Conservation (phyloP, 1,284 basidiomycete species). For the Ganoderma resinaceum region DNA sequence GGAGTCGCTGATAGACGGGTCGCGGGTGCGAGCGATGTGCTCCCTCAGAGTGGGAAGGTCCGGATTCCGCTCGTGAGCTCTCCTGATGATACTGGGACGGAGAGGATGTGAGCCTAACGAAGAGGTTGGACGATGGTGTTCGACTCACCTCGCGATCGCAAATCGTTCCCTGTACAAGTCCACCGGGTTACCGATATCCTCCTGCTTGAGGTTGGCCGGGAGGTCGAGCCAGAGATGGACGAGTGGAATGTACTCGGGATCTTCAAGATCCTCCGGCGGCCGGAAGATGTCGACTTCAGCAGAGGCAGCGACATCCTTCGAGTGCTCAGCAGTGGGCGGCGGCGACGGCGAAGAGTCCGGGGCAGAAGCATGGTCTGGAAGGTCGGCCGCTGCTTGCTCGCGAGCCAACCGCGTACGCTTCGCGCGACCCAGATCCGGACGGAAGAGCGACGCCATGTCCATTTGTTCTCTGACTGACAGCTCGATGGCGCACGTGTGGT, state of each 20-base stretch:
- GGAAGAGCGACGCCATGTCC: background rate
- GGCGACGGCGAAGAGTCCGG: background rate
- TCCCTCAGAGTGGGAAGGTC: background rate
- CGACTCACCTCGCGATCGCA: background rate
- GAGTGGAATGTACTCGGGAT: constrained; percentile 2
- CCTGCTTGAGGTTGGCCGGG: background rate
- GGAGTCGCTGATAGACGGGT: background rate
- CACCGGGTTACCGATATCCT: background rate
- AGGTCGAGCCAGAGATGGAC: constrained; percentile 13
- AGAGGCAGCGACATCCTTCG: background rate
- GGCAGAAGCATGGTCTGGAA: background rate
- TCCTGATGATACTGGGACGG: background rate
- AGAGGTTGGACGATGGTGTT: no score
- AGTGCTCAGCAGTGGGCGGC: background rate
- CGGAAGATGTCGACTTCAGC: background rate
- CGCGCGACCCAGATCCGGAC: background rate
- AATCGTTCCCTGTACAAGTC: background rate
- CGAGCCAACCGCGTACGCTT: background rate
- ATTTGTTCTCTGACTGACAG: background rate
- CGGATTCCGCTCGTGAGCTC: background rate
- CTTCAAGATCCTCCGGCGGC: background rate
- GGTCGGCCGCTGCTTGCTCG: background rate
- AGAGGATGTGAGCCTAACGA: background rate
- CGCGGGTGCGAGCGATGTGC: background rate
- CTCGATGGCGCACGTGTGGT: background rate